Conservation (phyloP, 805 yeast genomes). For the Saccharomycopsis microspora region DNA sequence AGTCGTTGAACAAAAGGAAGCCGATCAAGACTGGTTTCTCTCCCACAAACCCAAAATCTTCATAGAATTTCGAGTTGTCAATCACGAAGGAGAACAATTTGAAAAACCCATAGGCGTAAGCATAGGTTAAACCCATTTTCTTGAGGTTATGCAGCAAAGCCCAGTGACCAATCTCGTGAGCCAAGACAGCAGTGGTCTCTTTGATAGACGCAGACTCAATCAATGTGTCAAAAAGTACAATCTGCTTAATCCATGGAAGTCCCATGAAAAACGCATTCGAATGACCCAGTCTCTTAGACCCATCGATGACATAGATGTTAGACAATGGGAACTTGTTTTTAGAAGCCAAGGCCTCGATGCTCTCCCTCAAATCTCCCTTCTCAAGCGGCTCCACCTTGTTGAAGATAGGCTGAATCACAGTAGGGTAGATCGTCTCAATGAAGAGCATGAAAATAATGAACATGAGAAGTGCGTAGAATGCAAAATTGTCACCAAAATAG, state of each 20-base stretch:
- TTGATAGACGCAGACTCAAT: constrained; percentile 64
- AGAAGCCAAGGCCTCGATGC: constrained; percentile 71
- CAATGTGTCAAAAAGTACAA: constrained; percentile 87
- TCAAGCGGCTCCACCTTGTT: constrained; percentile 85
- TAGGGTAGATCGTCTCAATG: constrained; percentile 68
- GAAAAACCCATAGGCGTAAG: constrained; percentile 53
- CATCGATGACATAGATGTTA: constrained; percentile 82
- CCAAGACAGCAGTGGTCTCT: constrained; percentile 88
- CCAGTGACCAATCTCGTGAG: constrained; percentile 99
- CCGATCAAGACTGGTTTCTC: constrained; percentile 73
- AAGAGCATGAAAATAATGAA: constrained; percentile 61
- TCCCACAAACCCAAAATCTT: constrained; percentile 61
- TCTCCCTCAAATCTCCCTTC: constrained; percentile 75
- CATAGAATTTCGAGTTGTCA: constrained; percentile 65
- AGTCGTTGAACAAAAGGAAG: constrained; percentile 65
- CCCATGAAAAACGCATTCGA: constrained; percentile 97
- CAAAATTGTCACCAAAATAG: constrained; percentile 68
- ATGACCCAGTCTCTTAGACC: constrained; percentile 93
- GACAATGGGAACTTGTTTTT: constrained; percentile 76
- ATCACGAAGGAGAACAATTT: constrained; percentile 70
- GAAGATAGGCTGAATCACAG: constrained; percentile 84
- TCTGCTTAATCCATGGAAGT: constrained; percentile 92
- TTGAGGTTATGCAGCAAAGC: constrained; percentile 77
- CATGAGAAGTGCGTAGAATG: constrained; percentile 68
- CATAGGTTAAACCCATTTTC: constrained; percentile 54